These are phyloP conservation scores for Saturnispora bothae DNA, from an alignment of 805 yeast species.

Conservation along the genomic window DNA sequence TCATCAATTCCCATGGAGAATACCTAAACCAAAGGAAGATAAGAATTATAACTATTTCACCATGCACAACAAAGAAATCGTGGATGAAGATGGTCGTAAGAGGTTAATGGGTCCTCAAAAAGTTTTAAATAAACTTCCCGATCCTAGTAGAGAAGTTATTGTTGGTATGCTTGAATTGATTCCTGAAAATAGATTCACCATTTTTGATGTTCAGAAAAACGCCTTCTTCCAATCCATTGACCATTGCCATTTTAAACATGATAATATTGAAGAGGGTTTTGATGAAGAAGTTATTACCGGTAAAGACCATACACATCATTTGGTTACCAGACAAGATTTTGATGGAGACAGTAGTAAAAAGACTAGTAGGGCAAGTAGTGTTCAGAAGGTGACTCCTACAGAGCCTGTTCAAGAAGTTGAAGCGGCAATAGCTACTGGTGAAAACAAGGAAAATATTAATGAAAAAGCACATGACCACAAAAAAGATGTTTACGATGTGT, in stretches of 20 bases:
- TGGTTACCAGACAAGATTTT: conserved; percentile 58
- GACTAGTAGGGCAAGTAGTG: no score
- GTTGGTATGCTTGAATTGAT: conserved; percentile 54
- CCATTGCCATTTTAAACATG: conserved; percentile 33
- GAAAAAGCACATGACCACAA: background rate
- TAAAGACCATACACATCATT: conserved; percentile 49
- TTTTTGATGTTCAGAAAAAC: conserved; percentile 46
- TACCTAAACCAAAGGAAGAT: conserved; percentile 63
- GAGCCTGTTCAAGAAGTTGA: background rate
- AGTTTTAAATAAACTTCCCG: conserved; percentile 61
- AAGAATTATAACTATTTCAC: conserved; percentile 62
- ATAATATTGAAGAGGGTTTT: background rate
- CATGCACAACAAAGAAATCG: conserved; percentile 16
- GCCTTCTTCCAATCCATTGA: conserved; percentile 50
- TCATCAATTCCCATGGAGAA: conserved; percentile 89
- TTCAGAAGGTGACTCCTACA: no score
- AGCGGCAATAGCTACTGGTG: background rate
- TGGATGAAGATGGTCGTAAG: conserved; percentile 20
- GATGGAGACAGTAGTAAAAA: no score
- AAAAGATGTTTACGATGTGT: background rate
- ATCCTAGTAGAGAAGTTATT: conserved; percentile 50
- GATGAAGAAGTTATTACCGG: conserved; percentile 21
- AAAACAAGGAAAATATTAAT: no score
- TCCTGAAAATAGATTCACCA: conserved; percentile 45
- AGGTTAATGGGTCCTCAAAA: conserved; percentile 53